Base-by-base conservation (phyloP, 164 flowering plant genomes). In the grape (Vitis vinifera) region DNA sequence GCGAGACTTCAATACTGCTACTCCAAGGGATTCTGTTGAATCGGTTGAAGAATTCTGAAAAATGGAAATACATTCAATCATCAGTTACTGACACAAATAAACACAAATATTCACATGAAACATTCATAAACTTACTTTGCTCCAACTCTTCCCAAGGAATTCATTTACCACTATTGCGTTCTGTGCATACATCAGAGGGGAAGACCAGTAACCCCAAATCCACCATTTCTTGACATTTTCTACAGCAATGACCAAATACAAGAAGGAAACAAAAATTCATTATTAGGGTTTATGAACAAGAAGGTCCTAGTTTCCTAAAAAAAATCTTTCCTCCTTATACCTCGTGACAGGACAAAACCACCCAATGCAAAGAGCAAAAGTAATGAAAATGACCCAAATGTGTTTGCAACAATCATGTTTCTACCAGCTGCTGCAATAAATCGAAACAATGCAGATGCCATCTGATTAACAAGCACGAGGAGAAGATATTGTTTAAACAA, bases 401-500 rank as follows among this genome's bases (percentile, higher is more conserved):
- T 76, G 53, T 65, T 76, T 8, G 80, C 80, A 49, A 76, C 75
- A 17, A 73, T 66, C n/a, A 79, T 59, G 57, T 73, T 68, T 59
- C 82, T 76, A 16, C 77, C 65, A 1, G 29, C 1, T 47, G 75
- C 75, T 3, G 68, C 82, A 17, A 79, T 76, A 6, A 72, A 48
- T 11, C 77, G 74, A 63, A 76, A 79, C 55, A 79, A 55, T 19
- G 51, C 78, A 19, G 82, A 73, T 49, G 82, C 68, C 82, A 74
- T 79, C 61, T 79, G 82, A 62, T 66, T 73, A 2, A 71, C 19
- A 13, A 67, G 44, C 14, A 76, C 1, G 7, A 79, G 80, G 37
- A 74, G 52, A n/a, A 79, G 51, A 48, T 49, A 76, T 56, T 76
- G 80, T 60, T 23, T 79, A 44, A 76, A 73, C 8, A 79, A 76